Conservation (phyloP, 345 rosid species). For the Bruguiera parviflora region DNA sequence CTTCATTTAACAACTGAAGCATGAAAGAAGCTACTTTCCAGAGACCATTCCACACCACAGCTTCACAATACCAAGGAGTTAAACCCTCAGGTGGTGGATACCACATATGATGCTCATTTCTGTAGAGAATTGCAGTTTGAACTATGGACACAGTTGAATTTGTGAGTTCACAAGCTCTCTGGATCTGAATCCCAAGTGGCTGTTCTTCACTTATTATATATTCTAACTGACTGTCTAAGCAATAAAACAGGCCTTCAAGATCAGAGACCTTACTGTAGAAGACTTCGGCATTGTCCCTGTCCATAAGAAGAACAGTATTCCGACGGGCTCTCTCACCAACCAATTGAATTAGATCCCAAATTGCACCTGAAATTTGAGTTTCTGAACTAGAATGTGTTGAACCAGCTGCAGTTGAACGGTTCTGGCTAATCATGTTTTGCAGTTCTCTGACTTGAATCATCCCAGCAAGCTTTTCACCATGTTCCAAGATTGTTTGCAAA, state of each 20-base stretch:
- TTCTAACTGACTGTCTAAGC: conserved; percentile 66
- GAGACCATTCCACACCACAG: conserved; percentile 68
- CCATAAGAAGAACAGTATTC: conserved; percentile 90
- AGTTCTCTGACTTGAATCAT: conserved; percentile 82
- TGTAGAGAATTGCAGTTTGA: conserved; percentile 61
- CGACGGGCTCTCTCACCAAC: conserved; percentile 87
- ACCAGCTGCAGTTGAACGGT: conserved; percentile 44
- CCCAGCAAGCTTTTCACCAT: conserved; percentile 94
- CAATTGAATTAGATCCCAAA: conserved; percentile 89
- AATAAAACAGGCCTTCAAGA: conserved; percentile 75
- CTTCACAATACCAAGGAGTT: conserved; percentile 70
- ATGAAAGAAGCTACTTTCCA: conserved; percentile 75
- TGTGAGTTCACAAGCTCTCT: conserved; percentile 72
- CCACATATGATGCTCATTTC: conserved; percentile 79
- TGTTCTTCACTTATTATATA: conserved; percentile 60
- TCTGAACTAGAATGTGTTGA: conserved; percentile 40
- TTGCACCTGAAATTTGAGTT: conserved; percentile 59
- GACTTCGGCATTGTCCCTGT: conserved; percentile 92
- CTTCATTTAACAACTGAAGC: conserved; percentile 58
- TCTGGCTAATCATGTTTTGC: conserved; percentile 65
- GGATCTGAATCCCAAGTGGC: conserved; percentile 52
- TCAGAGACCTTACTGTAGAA: conserved; percentile 95
- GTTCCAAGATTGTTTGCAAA: conserved; percentile 74
- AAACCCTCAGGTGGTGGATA: conserved; percentile 90
- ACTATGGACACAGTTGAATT: conserved; percentile 65